Conservation (phyloP, 2,329 filamentous ascomycete species). For the Ascochyta pisi region DNA sequence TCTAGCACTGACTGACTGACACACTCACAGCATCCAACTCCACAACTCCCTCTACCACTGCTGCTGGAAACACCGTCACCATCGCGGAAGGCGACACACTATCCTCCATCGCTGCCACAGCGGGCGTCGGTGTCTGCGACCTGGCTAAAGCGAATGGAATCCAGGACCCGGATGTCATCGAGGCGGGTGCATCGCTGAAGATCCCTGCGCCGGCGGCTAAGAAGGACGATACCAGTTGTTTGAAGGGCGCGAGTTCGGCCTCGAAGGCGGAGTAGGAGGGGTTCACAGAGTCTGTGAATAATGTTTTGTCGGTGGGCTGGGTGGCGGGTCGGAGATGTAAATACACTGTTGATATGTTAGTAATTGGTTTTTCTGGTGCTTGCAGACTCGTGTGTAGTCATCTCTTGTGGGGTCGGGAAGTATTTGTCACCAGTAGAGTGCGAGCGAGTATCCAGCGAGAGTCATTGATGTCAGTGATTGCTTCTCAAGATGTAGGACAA, state of each 20-base stretch:
- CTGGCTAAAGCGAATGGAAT: slow-evolving; percentile 16
- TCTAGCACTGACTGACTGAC: not conserved
- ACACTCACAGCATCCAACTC: slow-evolving; percentile 1
- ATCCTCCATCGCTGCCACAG: slow-evolving; percentile 3
- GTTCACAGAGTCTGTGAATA: too few relatives aligned
- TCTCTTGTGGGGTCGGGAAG: too few relatives aligned
- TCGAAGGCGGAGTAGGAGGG: too few relatives aligned
- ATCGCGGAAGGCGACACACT: slow-evolving; percentile 14
- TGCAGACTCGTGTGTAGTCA: too few relatives aligned
- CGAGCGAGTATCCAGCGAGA: too few relatives aligned
- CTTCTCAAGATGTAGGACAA: too few relatives aligned
- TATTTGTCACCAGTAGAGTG: too few relatives aligned
- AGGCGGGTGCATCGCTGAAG: slow-evolving; percentile 4
- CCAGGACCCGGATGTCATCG: slow-evolving; percentile 3
- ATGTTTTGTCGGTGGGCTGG: too few relatives aligned
- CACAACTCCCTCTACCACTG: not conserved
- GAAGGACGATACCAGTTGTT: slow-evolving; percentile 7
- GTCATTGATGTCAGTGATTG: too few relatives aligned
- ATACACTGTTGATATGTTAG: too few relatives aligned
- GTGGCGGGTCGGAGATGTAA: too few relatives aligned
- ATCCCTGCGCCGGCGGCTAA: slow-evolving; percentile 10
- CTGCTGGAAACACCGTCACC: not conserved
- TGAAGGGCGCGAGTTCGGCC: not conserved
- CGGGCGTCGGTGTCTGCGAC: slow-evolving; percentile 17
- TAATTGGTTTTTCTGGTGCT: too few relatives aligned